Evolutionary conservation across 106 monocot species (phyloP), one percentile per base, ranked within the genome.

Genomic region (Gastrodia elata): DNA sequence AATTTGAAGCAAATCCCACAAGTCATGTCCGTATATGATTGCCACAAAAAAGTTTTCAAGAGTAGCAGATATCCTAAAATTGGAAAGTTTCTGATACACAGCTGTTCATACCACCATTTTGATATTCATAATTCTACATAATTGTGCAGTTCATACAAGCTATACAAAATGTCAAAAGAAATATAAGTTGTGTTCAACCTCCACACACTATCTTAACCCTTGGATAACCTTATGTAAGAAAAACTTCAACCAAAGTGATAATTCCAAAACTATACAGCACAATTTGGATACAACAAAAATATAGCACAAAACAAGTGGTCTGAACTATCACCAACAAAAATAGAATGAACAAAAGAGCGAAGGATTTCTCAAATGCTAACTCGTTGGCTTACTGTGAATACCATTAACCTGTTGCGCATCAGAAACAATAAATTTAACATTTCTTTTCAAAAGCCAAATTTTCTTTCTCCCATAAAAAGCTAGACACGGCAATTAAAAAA

Each of bases 11-110:
- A 22, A 22, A 52, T 8, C n/a, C 22, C 6, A 52, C 52, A 52
- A 52, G 18, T n/a, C n/a, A 52, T 52, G 52, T 13, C 42, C 8
- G 42, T 42, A 42, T 42, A 42, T 42, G 42, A 42, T 42, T 42
- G 42, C 22, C 52, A 52, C 22, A 52, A 5, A 52, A 52, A 52
- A 52, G 20, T 4, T 52, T 52, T 22, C 20, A 52, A 52, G 22
- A 52, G 52, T 22, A n/a, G 52, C 52, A 52, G 52, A 52, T 52
- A 52, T 52, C 52, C 52, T 22, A 52, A 52, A 52, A 52, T 52
- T 22, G 22, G 5, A 52, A 52, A 22, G 22, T 5, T 52, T 46
- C 2, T 2, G 46, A 46, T 46, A 8, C 52, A 52, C 52, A n/a
- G 52, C 52, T 52, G 52, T 22, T 22, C 22, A 22, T 52, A 52